These are phyloP conservation scores for Gloeophyllum trabeum DNA, from an alignment of 768 basidiomycete genomes.

Conservation along the genomic window DNA sequence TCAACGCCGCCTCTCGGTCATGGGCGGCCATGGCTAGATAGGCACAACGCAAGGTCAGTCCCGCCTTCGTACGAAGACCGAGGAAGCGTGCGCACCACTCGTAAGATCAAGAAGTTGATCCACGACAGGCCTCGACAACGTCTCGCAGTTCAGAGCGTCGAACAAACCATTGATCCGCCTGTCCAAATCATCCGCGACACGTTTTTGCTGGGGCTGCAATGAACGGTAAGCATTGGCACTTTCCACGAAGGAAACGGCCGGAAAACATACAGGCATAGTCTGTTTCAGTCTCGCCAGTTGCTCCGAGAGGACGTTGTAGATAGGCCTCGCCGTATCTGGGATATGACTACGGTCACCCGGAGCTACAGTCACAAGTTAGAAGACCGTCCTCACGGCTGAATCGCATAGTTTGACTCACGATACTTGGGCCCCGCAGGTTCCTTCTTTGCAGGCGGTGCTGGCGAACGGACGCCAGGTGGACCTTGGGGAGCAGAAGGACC, in stretches of 20 bases:
- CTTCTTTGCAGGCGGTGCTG: constrained; percentile 22
- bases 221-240: constrained; percentile 1
- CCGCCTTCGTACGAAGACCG: too few relatives aligned
- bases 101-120: constrained; percentile 63
- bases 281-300: constrained; percentile 63
- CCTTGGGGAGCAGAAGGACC: constrained; percentile 11
- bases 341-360: constrained; percentile 91
- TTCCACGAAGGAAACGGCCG: not conserved
- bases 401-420: constrained; percentile 30
- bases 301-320: constrained; percentile 53
- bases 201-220: constrained; percentile 69
- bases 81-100: constrained; percentile 63
- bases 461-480: constrained; percentile 10
- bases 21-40: constrained; percentile 77
- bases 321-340: constrained; percentile 51
- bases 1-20: constrained; percentile 68
- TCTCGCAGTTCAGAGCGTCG: constrained; percentile 87
- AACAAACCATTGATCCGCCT: constrained; percentile 78
- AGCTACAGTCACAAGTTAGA: constrained; percentile 36
- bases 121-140: constrained; percentile 57
- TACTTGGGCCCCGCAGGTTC: constrained; percentile 41
- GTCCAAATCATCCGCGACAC: constrained; percentile 79
- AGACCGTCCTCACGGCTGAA: constrained; percentile 3
- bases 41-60: too few relatives aligned
- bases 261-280: constrained; percentile 52